A percentile compares a stretch with the other conserved stretches of the same genome.
Evolutionary conservation across 192 early-diverging fungal genomes (phyloP).

Genomic region (Dissophora ornata): DNA sequence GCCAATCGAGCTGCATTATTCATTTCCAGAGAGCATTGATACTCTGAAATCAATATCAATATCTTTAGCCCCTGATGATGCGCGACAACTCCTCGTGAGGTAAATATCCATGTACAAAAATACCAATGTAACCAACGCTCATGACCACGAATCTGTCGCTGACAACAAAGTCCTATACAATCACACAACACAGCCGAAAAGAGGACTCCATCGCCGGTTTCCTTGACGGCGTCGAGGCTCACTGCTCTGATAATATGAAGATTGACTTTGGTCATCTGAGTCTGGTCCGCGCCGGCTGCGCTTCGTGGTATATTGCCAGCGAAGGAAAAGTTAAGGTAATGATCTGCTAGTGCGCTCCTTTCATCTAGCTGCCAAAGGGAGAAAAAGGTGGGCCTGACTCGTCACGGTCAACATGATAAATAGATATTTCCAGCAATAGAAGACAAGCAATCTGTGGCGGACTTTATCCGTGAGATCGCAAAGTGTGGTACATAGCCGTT

Average conservation of each 20-base stretch:
- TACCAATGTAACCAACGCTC: too few relatives aligned
- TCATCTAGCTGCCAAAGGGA: background rate
- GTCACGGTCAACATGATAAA: too few relatives aligned
- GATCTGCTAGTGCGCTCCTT: too few relatives aligned
- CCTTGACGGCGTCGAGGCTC: conserved; percentile 37
- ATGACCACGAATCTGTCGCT: too few relatives aligned
- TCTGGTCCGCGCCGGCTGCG: conserved; percentile 32
- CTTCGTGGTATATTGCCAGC: conserved; percentile 44
- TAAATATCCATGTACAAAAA: too few relatives aligned
- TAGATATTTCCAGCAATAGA: conserved; percentile 34
- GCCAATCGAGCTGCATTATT: conserved; percentile 23
- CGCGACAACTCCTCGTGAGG: conserved; percentile 29
- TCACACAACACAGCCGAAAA: too few relatives aligned
- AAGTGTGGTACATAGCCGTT: conserved; percentile 6
- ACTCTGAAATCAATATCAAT: conserved; percentile 17
- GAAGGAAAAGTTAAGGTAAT: conserved; percentile 50
- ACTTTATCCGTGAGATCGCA: conserved; percentile 20
- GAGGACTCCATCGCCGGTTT: conserved; percentile 9
- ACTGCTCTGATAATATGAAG: conserved; percentile 35
- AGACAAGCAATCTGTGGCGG: conserved; percentile 6
- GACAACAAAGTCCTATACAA: too few relatives aligned
- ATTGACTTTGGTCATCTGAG: conserved; percentile 39
- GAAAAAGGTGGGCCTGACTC: too few relatives aligned
- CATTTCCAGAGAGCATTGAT: conserved; percentile 9
- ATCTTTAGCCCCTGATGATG: conserved; percentile 15